Conservation (phyloP, 2,329 filamentous ascomycete species). For the Hypoxylon sp. region DNA sequence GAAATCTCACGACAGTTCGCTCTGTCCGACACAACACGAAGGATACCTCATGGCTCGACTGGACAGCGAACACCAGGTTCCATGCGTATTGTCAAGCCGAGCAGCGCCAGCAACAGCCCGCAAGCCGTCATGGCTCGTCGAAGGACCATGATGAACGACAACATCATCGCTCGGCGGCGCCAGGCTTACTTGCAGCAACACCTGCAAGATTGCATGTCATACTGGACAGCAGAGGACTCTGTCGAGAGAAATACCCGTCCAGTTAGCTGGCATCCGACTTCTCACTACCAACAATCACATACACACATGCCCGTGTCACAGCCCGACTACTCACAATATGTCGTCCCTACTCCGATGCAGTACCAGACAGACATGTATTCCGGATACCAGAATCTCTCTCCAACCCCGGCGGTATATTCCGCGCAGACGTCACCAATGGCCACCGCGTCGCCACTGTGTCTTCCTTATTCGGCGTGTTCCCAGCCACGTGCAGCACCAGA, state of each 20-base stretch:
- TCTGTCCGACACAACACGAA: slow-evolving; percentile 55
- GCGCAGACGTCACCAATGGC: slow-evolving; percentile 65
- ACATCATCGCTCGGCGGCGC: slow-evolving; percentile 53
- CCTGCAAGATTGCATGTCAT: slow-evolving; percentile 41
- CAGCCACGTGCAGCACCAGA: slow-evolving; percentile 46
- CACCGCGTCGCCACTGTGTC: slow-evolving; percentile 61
- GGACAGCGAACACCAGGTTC: slow-evolving; percentile 58
- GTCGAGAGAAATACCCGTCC: slow-evolving; percentile 61
- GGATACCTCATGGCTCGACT: slow-evolving; percentile 58
- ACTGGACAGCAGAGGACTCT: slow-evolving; percentile 44
- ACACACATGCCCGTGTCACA: slow-evolving; percentile 50
- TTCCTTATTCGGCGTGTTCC: slow-evolving; percentile 52
- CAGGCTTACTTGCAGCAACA: slow-evolving; percentile 53
- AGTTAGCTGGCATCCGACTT: slow-evolving; percentile 78
- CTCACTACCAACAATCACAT: slow-evolving; percentile 54
- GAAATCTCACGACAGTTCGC: slow-evolving; percentile 62
- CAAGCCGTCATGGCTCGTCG: slow-evolving; percentile 61
- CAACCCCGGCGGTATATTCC: slow-evolving; percentile 64
- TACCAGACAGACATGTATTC: slow-evolving; percentile 54
- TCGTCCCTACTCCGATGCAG: slow-evolving; percentile 50
- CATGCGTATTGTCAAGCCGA: slow-evolving; percentile 71
- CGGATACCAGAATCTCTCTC: slow-evolving; percentile 55
- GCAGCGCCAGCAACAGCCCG: slow-evolving; percentile 74
- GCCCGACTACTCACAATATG: slow-evolving; percentile 49
- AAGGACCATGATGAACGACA: slow-evolving; percentile 64